Conservation (phyloP, 768 basidiomycete species). For the Mycena crocata region DNA sequence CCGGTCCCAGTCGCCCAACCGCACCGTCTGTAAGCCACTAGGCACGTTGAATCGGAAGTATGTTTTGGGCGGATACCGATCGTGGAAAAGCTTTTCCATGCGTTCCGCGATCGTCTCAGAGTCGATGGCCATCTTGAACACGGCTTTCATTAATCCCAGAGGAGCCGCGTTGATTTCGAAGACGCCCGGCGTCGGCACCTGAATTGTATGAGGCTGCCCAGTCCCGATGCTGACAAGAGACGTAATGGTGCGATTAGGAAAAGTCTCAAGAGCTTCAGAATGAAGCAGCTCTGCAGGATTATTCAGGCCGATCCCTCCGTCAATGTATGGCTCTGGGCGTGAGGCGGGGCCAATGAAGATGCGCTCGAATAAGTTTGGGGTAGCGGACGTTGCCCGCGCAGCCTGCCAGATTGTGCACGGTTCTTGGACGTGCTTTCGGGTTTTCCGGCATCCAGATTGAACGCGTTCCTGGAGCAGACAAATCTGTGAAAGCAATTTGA, state of each 20-base stretch:
- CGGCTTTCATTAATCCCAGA: neutral
- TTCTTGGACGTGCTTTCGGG: conserved; percentile 6
- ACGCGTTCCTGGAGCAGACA: neutral
- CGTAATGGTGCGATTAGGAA: neutral
- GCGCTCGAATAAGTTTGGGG: conserved; percentile 38
- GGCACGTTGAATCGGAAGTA: conserved; percentile 8
- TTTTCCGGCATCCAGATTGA: neutral
- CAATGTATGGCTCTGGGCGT: neutral
- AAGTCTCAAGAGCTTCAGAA: neutral
- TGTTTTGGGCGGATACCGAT: neutral
- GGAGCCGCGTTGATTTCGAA: neutral
- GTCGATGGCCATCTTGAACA: neutral
- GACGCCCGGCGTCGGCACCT: neutral
- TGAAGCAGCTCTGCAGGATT: neutral
- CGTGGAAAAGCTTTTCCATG: neutral
- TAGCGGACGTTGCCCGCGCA: conserved; percentile 44
- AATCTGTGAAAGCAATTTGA: neutral
- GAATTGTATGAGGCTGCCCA: neutral
- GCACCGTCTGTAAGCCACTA: neutral
- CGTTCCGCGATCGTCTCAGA: neutral
- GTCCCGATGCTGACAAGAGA: conserved; percentile 3
- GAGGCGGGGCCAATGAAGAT: conserved; percentile 26
- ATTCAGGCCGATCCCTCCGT: neutral
- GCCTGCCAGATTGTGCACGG: conserved; percentile 45
- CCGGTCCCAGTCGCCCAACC: neutral